Evolutionary conservation across 176 grass and related monocot species (phyloP), one percentile per base, ranked within the genome.

Genomic region (Triticum timopheevii): DNA sequence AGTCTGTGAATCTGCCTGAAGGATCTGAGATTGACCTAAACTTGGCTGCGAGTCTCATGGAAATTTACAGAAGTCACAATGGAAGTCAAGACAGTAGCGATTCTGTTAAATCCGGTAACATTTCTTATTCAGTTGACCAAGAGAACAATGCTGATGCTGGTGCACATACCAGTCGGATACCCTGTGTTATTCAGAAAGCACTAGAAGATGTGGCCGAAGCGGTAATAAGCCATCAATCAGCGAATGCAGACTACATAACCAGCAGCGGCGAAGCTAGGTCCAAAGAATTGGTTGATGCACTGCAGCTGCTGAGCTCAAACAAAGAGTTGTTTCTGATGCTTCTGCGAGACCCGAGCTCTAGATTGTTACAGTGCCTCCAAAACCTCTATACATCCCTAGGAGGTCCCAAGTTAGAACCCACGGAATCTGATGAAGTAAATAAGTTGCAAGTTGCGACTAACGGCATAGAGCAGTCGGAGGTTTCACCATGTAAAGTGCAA

Each of bases 301-400:
- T 95, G 40, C 81, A 93, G 42, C 40, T 89, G 24, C 78, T 95
- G 49, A 89, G 85, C 73, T 91, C 91, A 80, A 83, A 95, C 64
- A 93, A 85, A 85, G 89, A 89, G 59, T 83, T 91, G 10, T 87
- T 91, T 85, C 66, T 91, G n/a, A 93, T 91, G 78, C 91, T 95
- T 91, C 83, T 95, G 65, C 81, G 88, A 81, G 91, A 98, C 83
- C 88, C 90, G 50, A 91, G 93, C 81, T 93, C 91, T 77, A 79
- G 82, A 73, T 59, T 94, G 56, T 86, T 91, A 61, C 85, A 89
- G 85, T 88, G 83, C 59, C 84, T 95, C 44, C 75, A 90, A 61
- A 86, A 92, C 62, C 83, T 90, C 61, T 88, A 95, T 35, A 85
- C 76, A 50, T 79, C 64, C n/a, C 61, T 91, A 79, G 89, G 68